Evolutionary conservation across 495 filamentous ascomycete species (phyloP).

Genomic region (Penicillium salamii): DNA sequence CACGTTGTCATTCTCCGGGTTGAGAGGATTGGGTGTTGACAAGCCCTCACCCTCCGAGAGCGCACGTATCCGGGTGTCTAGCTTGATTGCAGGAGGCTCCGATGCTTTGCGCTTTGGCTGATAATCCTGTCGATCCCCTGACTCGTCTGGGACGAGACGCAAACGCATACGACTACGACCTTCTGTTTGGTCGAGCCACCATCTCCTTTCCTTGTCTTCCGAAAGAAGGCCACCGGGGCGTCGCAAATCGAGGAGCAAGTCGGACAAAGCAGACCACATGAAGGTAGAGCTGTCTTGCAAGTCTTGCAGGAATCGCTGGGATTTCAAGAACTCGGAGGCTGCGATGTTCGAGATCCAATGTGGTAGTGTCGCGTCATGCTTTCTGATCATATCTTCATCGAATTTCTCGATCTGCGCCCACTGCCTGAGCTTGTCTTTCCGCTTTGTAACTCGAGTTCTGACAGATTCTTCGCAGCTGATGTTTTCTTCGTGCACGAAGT

Average conservation of each 20-base stretch:
- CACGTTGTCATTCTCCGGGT: constrained; percentile 25
- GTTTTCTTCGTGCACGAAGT: constrained; percentile 80
- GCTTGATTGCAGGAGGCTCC: constrained; percentile 38
- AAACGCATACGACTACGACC: constrained; percentile 93
- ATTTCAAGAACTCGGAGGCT: constrained; percentile 84
- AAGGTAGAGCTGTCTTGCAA: constrained; percentile 83
- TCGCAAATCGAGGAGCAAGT: constrained; percentile 68
- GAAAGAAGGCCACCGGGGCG: constrained; percentile 78
- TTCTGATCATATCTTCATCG: constrained; percentile 66
- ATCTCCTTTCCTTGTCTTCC: constrained; percentile 62
- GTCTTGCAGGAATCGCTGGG: constrained; percentile 83
- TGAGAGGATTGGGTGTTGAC: constrained; percentile 32
- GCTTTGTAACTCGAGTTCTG: constrained; percentile 62
- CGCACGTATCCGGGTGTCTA: constrained; percentile 34
- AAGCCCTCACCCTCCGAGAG: constrained; percentile 30
- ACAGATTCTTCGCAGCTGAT: constrained; percentile 68
- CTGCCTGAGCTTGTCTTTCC: constrained; percentile 75
- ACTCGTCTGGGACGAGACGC: constrained; percentile 74
- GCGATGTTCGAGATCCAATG: constrained; percentile 95
- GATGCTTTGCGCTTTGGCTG: constrained; percentile 77
- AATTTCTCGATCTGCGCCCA: constrained; percentile 69
- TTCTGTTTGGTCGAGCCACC: constrained; percentile 93
- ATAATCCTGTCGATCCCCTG: constrained; percentile 66
- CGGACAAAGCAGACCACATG: constrained; percentile 67
- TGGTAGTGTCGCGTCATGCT: constrained; percentile 77